Conservation (phyloP, 805 yeast species). For the Zygosaccharomyces bisporus region DNA sequence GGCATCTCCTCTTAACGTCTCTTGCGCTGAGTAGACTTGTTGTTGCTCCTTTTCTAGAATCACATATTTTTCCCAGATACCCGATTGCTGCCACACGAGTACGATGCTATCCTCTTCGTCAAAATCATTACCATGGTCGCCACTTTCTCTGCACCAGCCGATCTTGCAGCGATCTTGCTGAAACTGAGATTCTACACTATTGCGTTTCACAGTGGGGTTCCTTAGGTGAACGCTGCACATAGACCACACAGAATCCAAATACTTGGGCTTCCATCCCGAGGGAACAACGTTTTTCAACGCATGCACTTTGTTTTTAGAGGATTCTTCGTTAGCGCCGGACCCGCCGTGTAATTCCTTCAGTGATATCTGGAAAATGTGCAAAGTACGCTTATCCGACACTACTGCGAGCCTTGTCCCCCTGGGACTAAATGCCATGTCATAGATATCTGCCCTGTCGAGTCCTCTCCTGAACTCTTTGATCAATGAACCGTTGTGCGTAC, state of each 20-base stretch:
- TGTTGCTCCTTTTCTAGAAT: slow-evolving; percentile 50
- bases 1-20: slow-evolving; percentile 18
- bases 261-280: slow-evolving; percentile 54
- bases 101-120: slow-evolving; percentile 58
- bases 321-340: slow-evolving; percentile 9
- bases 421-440: slow-evolving; percentile 80
- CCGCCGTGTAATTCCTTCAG: slow-evolving; percentile 22
- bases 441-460: slow-evolving; percentile 74
- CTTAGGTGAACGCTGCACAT: slow-evolving; percentile 65
- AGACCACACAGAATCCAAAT: slow-evolving; percentile 85
- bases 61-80: slow-evolving; percentile 83
- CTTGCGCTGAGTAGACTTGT: slow-evolving; percentile 19
- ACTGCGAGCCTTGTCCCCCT: slow-evolving; percentile 75
- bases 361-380: slow-evolving; percentile 71
- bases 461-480: slow-evolving; percentile 89
- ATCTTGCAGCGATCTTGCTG: slow-evolving; percentile 31
- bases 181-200: slow-evolving; percentile 24
- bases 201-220: slow-evolving; percentile 25
- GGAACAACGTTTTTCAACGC: slow-evolving; percentile 56
- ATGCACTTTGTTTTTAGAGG: slow-evolving; percentile 50
- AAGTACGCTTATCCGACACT: slow-evolving; percentile 81
- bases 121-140: slow-evolving; percentile 30
- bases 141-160: slow-evolving; percentile 28
- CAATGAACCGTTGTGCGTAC: slow-evolving; percentile 55
- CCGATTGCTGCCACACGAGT: slow-evolving; percentile 67